Evolutionary conservation across 306 rosid genomes (phyloP).

Genomic region (Biancaea sappan): DNA sequence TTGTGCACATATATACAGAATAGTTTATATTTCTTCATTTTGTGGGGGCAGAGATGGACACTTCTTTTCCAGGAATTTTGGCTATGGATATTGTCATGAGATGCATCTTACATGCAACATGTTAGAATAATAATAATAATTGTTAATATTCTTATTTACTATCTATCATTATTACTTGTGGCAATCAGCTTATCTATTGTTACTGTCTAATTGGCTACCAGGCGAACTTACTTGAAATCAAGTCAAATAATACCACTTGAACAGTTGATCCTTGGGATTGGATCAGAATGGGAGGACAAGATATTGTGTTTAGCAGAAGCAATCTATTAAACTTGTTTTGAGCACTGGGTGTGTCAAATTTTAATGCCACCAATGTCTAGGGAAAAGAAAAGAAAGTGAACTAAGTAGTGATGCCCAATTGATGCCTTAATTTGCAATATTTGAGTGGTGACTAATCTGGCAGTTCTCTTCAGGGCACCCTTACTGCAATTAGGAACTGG

Average conservation of each 20-base stretch:
- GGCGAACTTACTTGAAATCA: neutral
- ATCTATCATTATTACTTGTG: neutral
- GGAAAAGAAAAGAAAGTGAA: neutral
- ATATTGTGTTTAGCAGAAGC: neutral
- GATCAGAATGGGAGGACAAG: neutral
- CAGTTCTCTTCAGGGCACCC: slow-evolving; percentile 60
- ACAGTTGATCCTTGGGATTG: neutral
- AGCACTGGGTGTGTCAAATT: neutral
- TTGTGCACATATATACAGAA: too few relatives aligned
- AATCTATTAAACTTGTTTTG: neutral
- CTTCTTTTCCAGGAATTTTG: too few relatives aligned
- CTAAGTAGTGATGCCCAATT: neutral
- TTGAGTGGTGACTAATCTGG: slow-evolving; percentile 24
- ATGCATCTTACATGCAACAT: too few relatives aligned
- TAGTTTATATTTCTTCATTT: too few relatives aligned
- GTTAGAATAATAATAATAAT: too few relatives aligned
- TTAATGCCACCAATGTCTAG: neutral
- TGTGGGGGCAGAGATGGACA: too few relatives aligned
- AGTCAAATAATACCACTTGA: neutral
- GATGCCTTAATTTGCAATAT: neutral
- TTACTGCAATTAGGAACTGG: slow-evolving; percentile 75
- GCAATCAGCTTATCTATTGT: neutral
- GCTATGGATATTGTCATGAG: too few relatives aligned
- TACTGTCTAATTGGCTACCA: neutral
- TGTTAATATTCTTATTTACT: too few relatives aligned